Evolutionary conservation across 495 filamentous ascomycete species (phyloP).

Genomic region (Lichenothelia convexa): DNA sequence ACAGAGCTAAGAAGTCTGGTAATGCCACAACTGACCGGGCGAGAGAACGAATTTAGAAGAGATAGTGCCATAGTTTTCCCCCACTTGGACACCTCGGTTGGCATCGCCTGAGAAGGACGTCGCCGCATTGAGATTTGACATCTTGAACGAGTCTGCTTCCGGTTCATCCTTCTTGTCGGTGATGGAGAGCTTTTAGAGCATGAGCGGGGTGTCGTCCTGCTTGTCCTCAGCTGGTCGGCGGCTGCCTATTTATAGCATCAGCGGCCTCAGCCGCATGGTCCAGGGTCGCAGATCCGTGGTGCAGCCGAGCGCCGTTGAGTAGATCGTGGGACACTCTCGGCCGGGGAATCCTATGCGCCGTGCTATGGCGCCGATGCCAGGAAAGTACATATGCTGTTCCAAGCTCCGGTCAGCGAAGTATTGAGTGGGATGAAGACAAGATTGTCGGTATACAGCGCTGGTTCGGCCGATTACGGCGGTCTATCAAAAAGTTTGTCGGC

Average conservation of each 20-base stretch:
- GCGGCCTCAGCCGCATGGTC: no score
- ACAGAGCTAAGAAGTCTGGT: background rate
- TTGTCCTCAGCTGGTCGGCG: background rate
- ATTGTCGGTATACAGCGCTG: conserved; percentile 67
- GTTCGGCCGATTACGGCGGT: conserved; percentile 47
- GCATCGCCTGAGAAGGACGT: no score
- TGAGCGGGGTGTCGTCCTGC: background rate
- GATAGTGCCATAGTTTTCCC: background rate
- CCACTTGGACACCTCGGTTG: background rate
- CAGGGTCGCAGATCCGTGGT: no score
- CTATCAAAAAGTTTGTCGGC: no score
- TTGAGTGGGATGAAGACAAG: conserved; percentile 77
- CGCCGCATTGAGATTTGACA: background rate
- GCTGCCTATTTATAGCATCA: background rate
- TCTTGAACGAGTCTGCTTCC: background rate
- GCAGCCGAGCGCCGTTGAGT: no score
- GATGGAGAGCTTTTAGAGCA: background rate
- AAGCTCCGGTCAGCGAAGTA: conserved; percentile 63
- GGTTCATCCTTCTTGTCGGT: background rate
- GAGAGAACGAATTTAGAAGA: background rate
- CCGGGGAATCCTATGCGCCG: no score
- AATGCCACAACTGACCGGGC: background rate
- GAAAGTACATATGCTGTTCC: conserved; percentile 72
- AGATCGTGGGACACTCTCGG: no score
- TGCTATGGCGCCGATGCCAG: conserved; percentile 76